Evolutionary conservation across 169 alveolate species (phyloP).

Genomic region (Plasmodium coatneyi): DNA sequence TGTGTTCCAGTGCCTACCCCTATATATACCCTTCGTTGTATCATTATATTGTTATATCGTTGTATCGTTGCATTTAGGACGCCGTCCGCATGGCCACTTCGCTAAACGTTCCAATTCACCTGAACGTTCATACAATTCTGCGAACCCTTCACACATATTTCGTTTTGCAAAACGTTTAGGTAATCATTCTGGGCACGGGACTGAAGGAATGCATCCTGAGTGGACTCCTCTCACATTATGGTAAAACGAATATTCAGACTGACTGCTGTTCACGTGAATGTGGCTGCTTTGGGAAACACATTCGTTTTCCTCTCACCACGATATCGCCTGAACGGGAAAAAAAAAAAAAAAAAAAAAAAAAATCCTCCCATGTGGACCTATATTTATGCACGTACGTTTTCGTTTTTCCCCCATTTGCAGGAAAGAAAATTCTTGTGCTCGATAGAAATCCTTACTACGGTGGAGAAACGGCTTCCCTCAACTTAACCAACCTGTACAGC

Average conservation of each 20-base stretch:
- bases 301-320: background rate
- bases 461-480: slow-evolving; percentile 98
- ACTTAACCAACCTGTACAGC: slow-evolving; percentile 95
- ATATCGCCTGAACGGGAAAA: background rate
- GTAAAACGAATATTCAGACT: slow-evolving; percentile 15
- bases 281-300: background rate
- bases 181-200: slow-evolving; percentile 98
- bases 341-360: background rate
- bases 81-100: background rate
- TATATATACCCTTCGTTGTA: background rate
- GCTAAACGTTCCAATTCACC: background rate
- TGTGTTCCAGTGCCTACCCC: background rate
- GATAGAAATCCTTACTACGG: slow-evolving; percentile 98
- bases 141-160: background rate
- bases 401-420: slow-evolving; percentile 75
- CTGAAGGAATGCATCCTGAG: slow-evolving; percentile 97
- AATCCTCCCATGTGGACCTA: background rate
- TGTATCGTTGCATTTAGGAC: background rate
- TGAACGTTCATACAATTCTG: background rate
- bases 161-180: slow-evolving; percentile 74
- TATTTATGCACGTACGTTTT: background rate
- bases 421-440: slow-evolving; percentile 96
- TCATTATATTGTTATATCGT: background rate
- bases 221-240: slow-evolving; percentile 94
- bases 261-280: background rate